Conservation (phyloP, 305 asterid species). For the Andrographis paniculata region DNA sequence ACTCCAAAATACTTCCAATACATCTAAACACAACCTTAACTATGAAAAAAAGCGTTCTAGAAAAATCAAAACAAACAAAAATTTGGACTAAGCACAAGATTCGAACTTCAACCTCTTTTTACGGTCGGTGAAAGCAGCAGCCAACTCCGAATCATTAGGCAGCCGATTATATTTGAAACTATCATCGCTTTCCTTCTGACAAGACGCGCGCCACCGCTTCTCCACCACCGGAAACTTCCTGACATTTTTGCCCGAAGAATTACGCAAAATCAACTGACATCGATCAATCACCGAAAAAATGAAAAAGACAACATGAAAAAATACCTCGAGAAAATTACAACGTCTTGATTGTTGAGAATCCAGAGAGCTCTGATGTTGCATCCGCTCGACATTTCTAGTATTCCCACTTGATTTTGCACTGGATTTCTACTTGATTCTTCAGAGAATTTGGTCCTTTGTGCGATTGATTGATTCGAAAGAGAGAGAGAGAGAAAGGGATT, state of each 20-base stretch:
- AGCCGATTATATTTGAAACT: slow-evolving; percentile 23
- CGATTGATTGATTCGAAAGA: background rate
- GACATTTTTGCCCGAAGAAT: slow-evolving; percentile 10
- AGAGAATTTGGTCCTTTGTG: background rate
- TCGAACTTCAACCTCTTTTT: slow-evolving; percentile 47
- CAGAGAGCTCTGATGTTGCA: slow-evolving; percentile 91
- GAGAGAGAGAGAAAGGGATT: background rate
- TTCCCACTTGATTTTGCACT: slow-evolving; percentile 1
- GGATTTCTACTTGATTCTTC: background rate
- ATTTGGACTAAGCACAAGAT: background rate
- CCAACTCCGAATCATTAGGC: slow-evolving; percentile 62
- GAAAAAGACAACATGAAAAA: background rate
- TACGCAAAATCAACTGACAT: slow-evolving; percentile 7
- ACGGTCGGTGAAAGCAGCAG: slow-evolving; percentile 68
- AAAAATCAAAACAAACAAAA: slow-evolving; percentile 2
- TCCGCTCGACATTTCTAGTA: slow-evolving; percentile 48
- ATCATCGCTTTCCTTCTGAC: slow-evolving; percentile 39
- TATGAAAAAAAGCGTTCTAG: background rate
- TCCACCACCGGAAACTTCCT: slow-evolving; percentile 96
- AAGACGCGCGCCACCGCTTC: slow-evolving; percentile 75
- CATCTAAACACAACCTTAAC: no score
- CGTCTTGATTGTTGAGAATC: slow-evolving; percentile 81
- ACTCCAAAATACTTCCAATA: no score
- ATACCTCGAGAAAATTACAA: slow-evolving; percentile 78
- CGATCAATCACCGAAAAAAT: slow-evolving; percentile 11